These are phyloP conservation scores for Mycena indigotica DNA, from an alignment of 768 basidiomycete species.

Conservation along the genomic window DNA sequence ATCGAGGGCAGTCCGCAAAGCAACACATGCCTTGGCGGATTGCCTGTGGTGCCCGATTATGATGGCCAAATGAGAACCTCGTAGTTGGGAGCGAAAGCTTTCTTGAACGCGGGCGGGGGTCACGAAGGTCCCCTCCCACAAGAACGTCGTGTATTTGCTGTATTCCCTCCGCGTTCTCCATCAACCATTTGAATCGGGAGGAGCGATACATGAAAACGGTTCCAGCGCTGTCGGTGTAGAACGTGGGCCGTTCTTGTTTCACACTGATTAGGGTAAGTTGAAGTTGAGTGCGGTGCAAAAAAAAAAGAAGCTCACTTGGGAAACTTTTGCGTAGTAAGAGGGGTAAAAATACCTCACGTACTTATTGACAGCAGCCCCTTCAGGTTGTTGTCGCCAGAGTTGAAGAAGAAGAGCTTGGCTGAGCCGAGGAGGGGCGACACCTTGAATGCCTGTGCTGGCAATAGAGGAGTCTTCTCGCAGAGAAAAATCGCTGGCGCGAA, in stretches of 20 bases:
- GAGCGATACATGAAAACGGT: background rate
- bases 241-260: background rate
- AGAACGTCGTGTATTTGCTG: background rate
- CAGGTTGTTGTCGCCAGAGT: background rate
- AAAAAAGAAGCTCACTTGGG: no score
- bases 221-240: background rate
- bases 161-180: background rate
- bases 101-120: background rate
- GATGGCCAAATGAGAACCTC: background rate
- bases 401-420: background rate
- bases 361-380: background rate
- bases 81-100: background rate
- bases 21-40: background rate
- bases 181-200: background rate
- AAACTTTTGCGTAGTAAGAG: background rate
- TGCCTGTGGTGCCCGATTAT: constrained; percentile 9
- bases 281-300: background rate
- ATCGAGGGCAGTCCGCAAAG: background rate
- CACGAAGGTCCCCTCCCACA: background rate
- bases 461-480: background rate
- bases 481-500: no score
- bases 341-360: background rate
- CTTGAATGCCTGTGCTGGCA: background rate
- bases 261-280: background rate
- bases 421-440: background rate